Evolutionary conservation across 768 basidiomycete genomes (phyloP).

Genomic region (Lentinula raphanica): DNA sequence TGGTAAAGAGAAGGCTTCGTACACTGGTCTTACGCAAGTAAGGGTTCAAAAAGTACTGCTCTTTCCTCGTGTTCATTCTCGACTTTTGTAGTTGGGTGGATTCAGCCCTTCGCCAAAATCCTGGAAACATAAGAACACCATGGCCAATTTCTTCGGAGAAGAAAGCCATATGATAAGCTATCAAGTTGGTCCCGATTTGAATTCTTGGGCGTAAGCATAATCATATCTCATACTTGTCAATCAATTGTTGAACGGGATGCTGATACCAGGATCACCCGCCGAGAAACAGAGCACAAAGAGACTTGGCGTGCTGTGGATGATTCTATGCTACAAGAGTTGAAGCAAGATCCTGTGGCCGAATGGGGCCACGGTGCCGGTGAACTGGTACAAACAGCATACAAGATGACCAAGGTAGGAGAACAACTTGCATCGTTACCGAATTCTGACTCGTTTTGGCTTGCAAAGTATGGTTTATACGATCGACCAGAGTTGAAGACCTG

Average conservation of each 20-base stretch:
- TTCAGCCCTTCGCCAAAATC: conserved; percentile 21
- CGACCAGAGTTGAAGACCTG: conserved; percentile 34
- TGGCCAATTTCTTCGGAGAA: conserved; percentile 32
- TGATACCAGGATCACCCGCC: conserved; percentile 32
- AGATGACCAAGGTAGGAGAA: conserved; percentile 15
- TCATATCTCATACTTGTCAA: no score
- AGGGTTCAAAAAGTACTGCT: background rate
- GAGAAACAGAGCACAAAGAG: conserved; percentile 34
- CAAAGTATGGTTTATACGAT: conserved; percentile 38
- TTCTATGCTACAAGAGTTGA: conserved; percentile 8
- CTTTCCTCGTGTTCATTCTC: background rate
- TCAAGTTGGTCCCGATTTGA: conserved; percentile 22
- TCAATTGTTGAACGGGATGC: no score
- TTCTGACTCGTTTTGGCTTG: background rate
- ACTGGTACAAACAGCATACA: conserved; percentile 12
- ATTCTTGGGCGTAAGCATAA: conserved; percentile 33
- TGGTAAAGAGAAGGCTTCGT: conserved; percentile 29
- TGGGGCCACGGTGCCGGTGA: conserved; percentile 16
- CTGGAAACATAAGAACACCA: conserved; percentile 12
- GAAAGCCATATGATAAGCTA: conserved; percentile 33
- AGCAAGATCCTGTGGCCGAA: conserved; percentile 5
- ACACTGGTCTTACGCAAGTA: conserved; percentile 35
- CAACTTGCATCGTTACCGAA: background rate
- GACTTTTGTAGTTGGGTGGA: conserved; percentile 28
- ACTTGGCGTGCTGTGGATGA: conserved; percentile 35